Conservation (phyloP, 2,329 filamentous ascomycete genomes). For the Myriosclerotinia duriaeana region DNA sequence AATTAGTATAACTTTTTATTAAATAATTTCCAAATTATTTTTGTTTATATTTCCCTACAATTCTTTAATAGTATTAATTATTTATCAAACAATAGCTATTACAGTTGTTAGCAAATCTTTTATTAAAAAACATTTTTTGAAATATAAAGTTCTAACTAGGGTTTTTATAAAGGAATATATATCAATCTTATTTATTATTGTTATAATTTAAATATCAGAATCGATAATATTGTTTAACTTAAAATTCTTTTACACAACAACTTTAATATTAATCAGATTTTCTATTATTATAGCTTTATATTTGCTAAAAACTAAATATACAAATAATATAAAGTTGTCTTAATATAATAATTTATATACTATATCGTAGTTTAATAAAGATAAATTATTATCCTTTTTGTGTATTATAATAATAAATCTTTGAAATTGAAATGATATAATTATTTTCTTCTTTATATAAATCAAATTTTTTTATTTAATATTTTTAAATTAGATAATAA, state of each 20-base stretch:
- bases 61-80: background rate
- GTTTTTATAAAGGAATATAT: too few species aligned
- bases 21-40: too few species aligned
- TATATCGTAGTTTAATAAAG: background rate
- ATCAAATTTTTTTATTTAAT: too few species aligned
- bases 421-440: too few species aligned
- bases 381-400: background rate
- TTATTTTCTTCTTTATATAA: too few species aligned
- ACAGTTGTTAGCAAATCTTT: too few species aligned
- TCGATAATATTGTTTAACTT: background rate
- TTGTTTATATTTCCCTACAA: too few species aligned
- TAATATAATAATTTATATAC: background rate
- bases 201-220: background rate
- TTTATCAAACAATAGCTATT: too few species aligned
- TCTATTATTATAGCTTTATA: background rate
- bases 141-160: fast-evolving
- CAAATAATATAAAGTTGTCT: background rate
- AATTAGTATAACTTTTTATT: background rate
- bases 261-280: background rate
- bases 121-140: too few species aligned
- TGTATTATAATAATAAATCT: too few species aligned
- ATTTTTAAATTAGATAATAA: background rate
- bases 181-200: background rate
- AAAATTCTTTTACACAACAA: background rate
- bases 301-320: background rate